Evolutionary conservation across 768 basidiomycete species (phyloP), one percentile per base, ranked within the genome.

Genomic region (Nevesoporus exiguus): DNA sequence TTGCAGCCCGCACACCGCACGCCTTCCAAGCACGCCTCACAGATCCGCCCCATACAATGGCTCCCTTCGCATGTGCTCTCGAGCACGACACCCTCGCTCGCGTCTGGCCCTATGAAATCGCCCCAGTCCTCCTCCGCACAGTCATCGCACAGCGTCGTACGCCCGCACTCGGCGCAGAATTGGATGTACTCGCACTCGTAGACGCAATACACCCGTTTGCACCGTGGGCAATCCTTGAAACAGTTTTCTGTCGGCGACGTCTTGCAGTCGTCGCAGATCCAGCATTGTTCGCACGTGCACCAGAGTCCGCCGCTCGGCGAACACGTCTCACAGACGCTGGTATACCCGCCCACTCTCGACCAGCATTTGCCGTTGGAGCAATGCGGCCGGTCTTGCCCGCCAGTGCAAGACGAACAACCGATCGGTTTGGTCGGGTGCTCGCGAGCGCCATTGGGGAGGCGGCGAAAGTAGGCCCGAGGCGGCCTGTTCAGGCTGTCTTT

Each of bases 241-340:
- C 59, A 44, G 29, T 49, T 49, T 2, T 42, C 41, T 34, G 24
- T 46, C 9, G 54, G 15, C 29, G 55, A 51, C 2, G 42, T 13
- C 44, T 46, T 51, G 56, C 66, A 67, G 45, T 65, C 61, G 31
- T 67, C 64, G 48, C 65, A 66, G 11, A 57, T 37, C 65, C 66
- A 63, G 45, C 51, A 55, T 21, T 47, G 47, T 36, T 55, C 42
- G 57, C 66, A 66, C 2, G 41, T 41, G 42, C 65, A 66, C 58
- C 58, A 50, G 31, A 67, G 48, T 9, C 66, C 65, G 3, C 54
- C 63, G 14, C 22, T 54, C 0, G 63, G 56, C 27, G 59, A 52
- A 33, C 65, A 67, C 25, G 51, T 47, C n/a, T 37, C 27, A 37
- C 65, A 66, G 21, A 65, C 44, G 48, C 46, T 52, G 24, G 43